Base-by-base conservation (phyloP, 805 yeast genomes). In the Ogataea chonburiensis region DNA sequence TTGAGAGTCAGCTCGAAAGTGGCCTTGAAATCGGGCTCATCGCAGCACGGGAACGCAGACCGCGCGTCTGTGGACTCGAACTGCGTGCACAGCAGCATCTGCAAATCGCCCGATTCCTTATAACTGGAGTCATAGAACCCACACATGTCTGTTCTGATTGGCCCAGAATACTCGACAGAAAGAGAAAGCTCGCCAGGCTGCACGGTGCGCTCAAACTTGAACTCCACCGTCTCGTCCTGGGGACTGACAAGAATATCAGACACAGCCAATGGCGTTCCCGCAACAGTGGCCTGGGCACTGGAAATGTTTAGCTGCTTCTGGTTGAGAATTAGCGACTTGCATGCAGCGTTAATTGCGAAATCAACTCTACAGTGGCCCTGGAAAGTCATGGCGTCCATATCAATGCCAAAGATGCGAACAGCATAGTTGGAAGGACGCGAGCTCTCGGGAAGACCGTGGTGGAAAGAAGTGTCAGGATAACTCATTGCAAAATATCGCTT, bases 341-440 rank as follows among this genome's bases (percentile, higher is more conserved):
- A 70, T 7, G 63, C 48, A 15, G 58, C 57, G 10, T 50, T 49
- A 20, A 75, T 75, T 9, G 61, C 60, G 31, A 83, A 63, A 27
- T 69, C 61, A 37, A 83, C 71, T 7, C 42, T 48, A 3, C 73
- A 78, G 3, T 43, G 43, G 5, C 84, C 86, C 2, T 50, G 50
- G 50, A 71, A 79, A 1, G 68, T 55, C 45, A 68, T 70, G 22
- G 61, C 60, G 6, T 50, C 58, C 18, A 68, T 58, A 50, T 80
- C 73, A 24, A 94, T 87, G 50, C 79, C 81, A 28, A 28, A 56
- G 36, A 79, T 64, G 13, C 78, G 70, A 21, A 93, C 59, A 37
- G 77, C 74, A 58, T 93, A 91, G 61, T 84, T 85, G 22, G 65
- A 50, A 22, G 98, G 97, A 41, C 71, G 71, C 43, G 88, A 82